These are phyloP conservation scores for Helicostylum pulchrum DNA, from an alignment of 192 early-diverging fungal genomes.

Conservation along the genomic window DNA sequence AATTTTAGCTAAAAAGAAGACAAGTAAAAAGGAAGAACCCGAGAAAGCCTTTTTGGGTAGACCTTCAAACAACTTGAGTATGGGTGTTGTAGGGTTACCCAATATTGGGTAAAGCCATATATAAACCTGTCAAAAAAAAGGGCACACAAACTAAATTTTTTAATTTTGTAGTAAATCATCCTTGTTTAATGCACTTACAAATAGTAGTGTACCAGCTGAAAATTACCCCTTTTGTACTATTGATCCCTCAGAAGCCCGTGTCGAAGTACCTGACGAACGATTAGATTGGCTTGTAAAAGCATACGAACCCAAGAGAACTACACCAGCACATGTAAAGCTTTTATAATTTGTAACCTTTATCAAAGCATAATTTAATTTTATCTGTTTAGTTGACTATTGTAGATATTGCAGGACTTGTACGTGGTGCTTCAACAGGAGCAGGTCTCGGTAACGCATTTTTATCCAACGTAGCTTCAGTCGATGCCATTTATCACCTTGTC, in stretches of 20 bases:
- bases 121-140: not conserved
- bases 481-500: constrained; percentile 57
- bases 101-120: constrained; percentile 69
- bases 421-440: constrained; percentile 51
- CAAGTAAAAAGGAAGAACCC: not conserved
- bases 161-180: constrained; percentile 45
- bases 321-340: constrained; percentile 62
- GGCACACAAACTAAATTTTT: too few relatives aligned
- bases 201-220: constrained; percentile 52
- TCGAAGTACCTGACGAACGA: constrained; percentile 64
- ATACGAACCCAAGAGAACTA: constrained; percentile 56
- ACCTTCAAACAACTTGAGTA: constrained; percentile 75
- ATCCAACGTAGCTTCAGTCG: constrained; percentile 66
- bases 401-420: constrained; percentile 85
- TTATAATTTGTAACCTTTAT: not conserved
- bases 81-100: constrained; percentile 77
- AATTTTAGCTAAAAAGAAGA: constrained; percentile 6
- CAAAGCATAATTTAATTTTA: not conserved
- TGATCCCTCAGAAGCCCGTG: constrained; percentile 68
- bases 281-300: constrained; percentile 63
- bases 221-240: constrained; percentile 87
- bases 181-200: constrained; percentile 54
- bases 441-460: constrained; percentile 81
- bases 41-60: constrained; percentile 41
- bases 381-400: constrained; percentile 47